A percentile compares a stretch with the other conserved stretches of the same genome.
These are phyloP conservation scores for Hura crepitans DNA, from an alignment of 441 rosid genomes.

Conservation along the genomic window DNA sequence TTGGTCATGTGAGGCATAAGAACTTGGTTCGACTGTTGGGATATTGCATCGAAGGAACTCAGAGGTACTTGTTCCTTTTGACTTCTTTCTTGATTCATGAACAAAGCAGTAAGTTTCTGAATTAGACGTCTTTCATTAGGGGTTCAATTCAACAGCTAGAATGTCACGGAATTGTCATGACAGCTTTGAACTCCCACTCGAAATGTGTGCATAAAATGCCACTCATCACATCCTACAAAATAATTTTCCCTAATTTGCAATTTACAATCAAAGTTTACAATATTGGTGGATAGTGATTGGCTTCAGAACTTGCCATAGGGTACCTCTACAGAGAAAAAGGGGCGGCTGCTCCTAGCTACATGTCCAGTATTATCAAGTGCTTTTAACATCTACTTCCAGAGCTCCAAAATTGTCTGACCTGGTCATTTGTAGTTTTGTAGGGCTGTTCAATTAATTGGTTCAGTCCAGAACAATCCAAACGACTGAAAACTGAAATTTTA, in stretches of 20 bases:
- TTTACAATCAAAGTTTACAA: not conserved
- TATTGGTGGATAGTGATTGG: not conserved
- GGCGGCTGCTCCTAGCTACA: not conserved
- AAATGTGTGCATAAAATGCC: not conserved
- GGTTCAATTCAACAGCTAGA: slow-evolving; percentile 7
- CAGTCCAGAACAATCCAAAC: no score
- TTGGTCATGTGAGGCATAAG: slow-evolving; percentile 95
- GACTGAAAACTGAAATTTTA: no score
- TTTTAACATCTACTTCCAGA: not conserved
- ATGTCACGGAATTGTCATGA: not conserved
- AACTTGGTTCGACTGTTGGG: slow-evolving; percentile 95
- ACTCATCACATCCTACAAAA: not conserved
- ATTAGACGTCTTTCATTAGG: slow-evolving; percentile 9
- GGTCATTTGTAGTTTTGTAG: not conserved
- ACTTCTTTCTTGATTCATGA: slow-evolving; percentile 8
- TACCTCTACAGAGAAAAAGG: not conserved
- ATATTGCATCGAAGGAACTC: slow-evolving; percentile 89
- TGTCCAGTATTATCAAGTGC: not conserved
- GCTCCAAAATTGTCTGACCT: not conserved
- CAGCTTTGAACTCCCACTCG: not conserved
- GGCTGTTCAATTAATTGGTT: no score
- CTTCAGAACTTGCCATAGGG: not conserved
- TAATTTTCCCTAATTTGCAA: not conserved
- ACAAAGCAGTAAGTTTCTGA: not conserved
- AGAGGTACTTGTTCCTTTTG: slow-evolving; percentile 43